Evolutionary conservation across 306 rosid genomes (phyloP), one percentile per base, ranked within the genome.

Genomic region (Vigna nakashimae): DNA sequence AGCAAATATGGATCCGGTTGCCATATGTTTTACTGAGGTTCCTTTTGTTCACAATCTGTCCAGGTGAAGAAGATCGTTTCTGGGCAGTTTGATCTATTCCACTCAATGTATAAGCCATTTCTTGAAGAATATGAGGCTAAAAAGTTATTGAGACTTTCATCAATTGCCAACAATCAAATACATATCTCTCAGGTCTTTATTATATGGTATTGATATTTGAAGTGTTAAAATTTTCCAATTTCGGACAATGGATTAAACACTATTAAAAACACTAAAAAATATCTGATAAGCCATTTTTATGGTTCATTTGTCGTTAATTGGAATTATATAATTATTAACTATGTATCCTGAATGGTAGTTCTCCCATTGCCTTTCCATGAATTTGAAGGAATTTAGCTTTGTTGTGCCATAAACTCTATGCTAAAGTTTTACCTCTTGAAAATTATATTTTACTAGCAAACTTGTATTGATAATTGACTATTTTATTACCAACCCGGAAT

Each of bases 51-150:
- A 36, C 82, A 32, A 71, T 76, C 42, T 83, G 46, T 63, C 67
- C 85, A 94, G 98, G 97, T 91, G 80, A 87, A 82, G 83, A 95
- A 92, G 88, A 95, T 95, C 72, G 97, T 92, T 40, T 65, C 77
- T 28, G 97, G 97, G 60, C 97, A 95, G 77, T 89, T 86, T 84
- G 85, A 85, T 76, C 81, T 87, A 66, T 95, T 95, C 82, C 93
- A 67, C 74, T 83, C 86, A 0, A 95, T 87, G 85, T 92, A 95
- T 82, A 89, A 77, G 81, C 97, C 98, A 49, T 85, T 85, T 88
- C 90, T 95, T 57, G 89, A 91, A 80, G 91, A 92, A 79, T 87
- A 74, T 22, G 89, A 92, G 79, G 82, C 90, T 68, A 86, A 86
- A 78, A 91, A 85, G 75, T 80, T 95, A 57, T 65, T 92, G 85